phyloP scores from a whole-genome alignment of 2,329 filamentous ascomycete species.

The Purpureocillium lavendulum region DNA sequence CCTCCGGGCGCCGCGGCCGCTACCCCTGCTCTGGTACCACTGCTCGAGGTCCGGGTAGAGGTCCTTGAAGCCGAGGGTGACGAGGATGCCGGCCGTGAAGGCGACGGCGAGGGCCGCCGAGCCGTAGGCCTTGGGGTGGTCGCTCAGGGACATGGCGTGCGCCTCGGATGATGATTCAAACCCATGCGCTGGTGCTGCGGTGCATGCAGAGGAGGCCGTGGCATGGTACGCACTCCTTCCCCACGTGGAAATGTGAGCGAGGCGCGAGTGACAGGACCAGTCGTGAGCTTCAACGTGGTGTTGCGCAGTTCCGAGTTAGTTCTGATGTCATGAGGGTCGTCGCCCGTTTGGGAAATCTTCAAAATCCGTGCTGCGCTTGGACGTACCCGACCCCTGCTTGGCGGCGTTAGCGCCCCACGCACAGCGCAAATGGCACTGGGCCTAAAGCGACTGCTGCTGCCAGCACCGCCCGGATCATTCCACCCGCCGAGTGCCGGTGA shows the following conservation, averaged over 20 bases:
- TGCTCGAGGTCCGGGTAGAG: conserved; percentile 67
- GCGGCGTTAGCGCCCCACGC: too few species aligned
- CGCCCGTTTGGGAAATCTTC: too few species aligned
- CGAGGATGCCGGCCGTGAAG: conserved; percentile 68
- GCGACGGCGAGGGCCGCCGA: conserved; percentile 59
- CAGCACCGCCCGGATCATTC: neutral
- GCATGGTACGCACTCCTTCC: too few species aligned
- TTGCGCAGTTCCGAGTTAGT: too few species aligned
- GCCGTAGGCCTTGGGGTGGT: conserved; percentile 55
- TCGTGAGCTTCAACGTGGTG: too few species aligned
- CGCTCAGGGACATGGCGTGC: conserved; percentile 46
- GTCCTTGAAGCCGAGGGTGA: conserved; percentile 73
- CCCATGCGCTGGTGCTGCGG: too few species aligned
- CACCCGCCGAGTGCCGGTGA: conserved; percentile 4
- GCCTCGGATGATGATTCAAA: neutral
- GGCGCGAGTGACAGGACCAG: too few species aligned
- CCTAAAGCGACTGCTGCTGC: conserved; percentile 9
- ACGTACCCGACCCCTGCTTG: too few species aligned
- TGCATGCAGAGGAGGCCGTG: too few species aligned
- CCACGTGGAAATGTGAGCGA: too few species aligned
- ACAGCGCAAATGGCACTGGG: too few species aligned
- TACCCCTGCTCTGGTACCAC: conserved; percentile 44
- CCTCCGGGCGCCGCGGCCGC: conserved; percentile 10
- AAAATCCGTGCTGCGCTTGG: conserved; percentile 8
- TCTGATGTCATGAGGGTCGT: conserved; percentile 16